Base-by-base conservation (phyloP, 75 land plant species). In the Pinus taeda region DNA sequence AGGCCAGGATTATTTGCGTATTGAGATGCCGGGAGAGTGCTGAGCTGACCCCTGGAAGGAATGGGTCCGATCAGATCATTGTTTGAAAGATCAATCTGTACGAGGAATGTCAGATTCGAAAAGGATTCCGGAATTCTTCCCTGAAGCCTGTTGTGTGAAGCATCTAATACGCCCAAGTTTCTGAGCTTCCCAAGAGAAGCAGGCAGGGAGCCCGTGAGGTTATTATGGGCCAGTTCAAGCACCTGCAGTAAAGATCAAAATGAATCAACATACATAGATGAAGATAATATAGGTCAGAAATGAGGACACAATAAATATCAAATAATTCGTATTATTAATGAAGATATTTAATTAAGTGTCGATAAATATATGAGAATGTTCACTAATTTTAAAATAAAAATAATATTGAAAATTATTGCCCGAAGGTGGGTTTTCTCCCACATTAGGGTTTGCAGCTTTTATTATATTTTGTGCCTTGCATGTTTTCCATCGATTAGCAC, bases 1-100 rank as follows among this genome's bases (percentile, higher is more conserved):
- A 93, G 89, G 20, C 90, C 90, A 14, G 92, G 92, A 59, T 93
- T 93, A 77, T 88, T 84, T 3, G 90, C 89, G 63, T 88, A 93
- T 59, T 88, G 90, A 59, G 81, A 79, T 11, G 90, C 92, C 4
- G 96, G 96, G 24, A 86, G 87, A 17, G 96, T 92, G 70, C 85
- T 84, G 17, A 93, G 90, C 64, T 93, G 95, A n/a, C 95, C 95
- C 45, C 84, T 76, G 49, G 85, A 53, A 15, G 98, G 98, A 63
- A 96, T 93, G 45, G 75, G 75, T 14, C 98, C 97, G 1, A 83
- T 76, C 42, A 96, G 78, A 15, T 83, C 78, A 67, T 96, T 96
- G 80, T 85, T 57, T 24, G 93, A 90, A 6, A 93, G 79, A 61
- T 93, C 93, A 24, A 93, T 88, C 57, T 88, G 85, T 45, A 90